Evolutionary conservation across 306 rosid genomes (phyloP), one percentile per base, ranked within the genome.

Genomic region (Trifolium fragiferum): DNA sequence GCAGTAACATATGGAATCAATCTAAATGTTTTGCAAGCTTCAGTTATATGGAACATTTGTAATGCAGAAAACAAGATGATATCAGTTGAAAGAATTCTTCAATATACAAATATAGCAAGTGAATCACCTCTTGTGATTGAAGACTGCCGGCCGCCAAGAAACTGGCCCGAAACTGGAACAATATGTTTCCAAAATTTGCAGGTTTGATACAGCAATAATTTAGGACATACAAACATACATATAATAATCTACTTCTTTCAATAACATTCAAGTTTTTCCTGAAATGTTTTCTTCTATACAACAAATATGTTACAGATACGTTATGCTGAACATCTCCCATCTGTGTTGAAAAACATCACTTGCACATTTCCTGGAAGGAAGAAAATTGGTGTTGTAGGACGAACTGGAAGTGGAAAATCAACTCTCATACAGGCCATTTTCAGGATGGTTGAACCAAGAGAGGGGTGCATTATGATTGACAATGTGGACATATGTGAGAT

Each of bases 1-100:
- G 98, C 98, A 13, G 96, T 94, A 47, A 94, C 98, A 46, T 94
- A 91, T 67, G 98, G 98, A 65, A 94, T 94, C 83, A 94, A 90
- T 81, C 62, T 91, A 80, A 94, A 94, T 84, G 96, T 88, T 32
- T 27, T 83, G 82, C 98, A 91, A 88, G 97, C 98, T 80, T 49
- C 87, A 19, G 89, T 88, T 61, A 94, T 94, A 81, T 94, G 97
- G 98, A 91, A 91, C 85, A 87, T 94, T 63, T 94, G 98, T 80
- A 90, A 91, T 74, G 96, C 98, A 44, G 97, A 94, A 87, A 88
- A 88, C 77, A 94, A 90, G 81, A 94, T 94, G 91, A 94, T 94
- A 74, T 94, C 98, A 59, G 97, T 91, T 78, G 98, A 94, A 80
- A 94, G 98, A 81, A 79, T 94, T 59, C 85, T 91, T 67, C 98